phyloP scores from a whole-genome alignment of 1,139 yeast species.

The Magnusiomyces ingens region DNA sequence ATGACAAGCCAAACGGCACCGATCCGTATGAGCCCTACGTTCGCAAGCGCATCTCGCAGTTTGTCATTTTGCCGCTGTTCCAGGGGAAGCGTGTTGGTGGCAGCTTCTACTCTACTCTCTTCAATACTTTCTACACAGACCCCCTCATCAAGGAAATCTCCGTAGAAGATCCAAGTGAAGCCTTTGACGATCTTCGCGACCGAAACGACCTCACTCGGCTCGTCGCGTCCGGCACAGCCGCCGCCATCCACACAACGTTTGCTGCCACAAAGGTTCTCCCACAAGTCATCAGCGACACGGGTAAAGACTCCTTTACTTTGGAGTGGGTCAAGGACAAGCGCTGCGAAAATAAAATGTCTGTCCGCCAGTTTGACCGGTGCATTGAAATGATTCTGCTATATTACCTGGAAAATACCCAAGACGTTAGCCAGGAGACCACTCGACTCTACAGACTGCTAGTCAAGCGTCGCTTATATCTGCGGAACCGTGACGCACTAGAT shows the following conservation, averaged over 20 bases:
- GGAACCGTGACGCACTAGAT: slow-evolving; percentile 70
- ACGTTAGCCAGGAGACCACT: slow-evolving; percentile 24
- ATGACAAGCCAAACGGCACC: slow-evolving; percentile 41
- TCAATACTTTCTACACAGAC: slow-evolving; percentile 50
- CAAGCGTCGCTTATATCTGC: slow-evolving; percentile 63
- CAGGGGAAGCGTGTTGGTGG: slow-evolving; percentile 68
- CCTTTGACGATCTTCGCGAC: slow-evolving; percentile 86
- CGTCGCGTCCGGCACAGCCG: slow-evolving; percentile 30
- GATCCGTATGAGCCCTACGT: slow-evolving; percentile 28
- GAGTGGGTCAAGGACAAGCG: slow-evolving; percentile 43
- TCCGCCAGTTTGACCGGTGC: slow-evolving; percentile 69
- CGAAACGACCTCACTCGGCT: slow-evolving; percentile 64
- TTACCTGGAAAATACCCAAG: slow-evolving; percentile 20
- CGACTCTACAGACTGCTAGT: slow-evolving; percentile 50
- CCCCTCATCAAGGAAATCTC: slow-evolving; percentile 61
- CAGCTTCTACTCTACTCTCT: slow-evolving; percentile 50
- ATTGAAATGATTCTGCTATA: slow-evolving; percentile 67
- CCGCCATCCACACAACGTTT: slow-evolving; percentile 11
- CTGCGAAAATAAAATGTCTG: slow-evolving; percentile 53
- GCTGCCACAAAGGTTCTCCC: slow-evolving; percentile 11
- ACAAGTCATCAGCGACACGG: slow-evolving; percentile 65
- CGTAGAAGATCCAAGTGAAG: slow-evolving; percentile 93
- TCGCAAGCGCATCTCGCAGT: slow-evolving; percentile 82
- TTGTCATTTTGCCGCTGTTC: slow-evolving; percentile 72
- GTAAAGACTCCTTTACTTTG: slow-evolving; percentile 29